Evolutionary conservation across 2,329 filamentous ascomycete genomes (phyloP), one percentile per base, ranked within the genome.

Genomic region (Arthrobotrys megalospora): DNA sequence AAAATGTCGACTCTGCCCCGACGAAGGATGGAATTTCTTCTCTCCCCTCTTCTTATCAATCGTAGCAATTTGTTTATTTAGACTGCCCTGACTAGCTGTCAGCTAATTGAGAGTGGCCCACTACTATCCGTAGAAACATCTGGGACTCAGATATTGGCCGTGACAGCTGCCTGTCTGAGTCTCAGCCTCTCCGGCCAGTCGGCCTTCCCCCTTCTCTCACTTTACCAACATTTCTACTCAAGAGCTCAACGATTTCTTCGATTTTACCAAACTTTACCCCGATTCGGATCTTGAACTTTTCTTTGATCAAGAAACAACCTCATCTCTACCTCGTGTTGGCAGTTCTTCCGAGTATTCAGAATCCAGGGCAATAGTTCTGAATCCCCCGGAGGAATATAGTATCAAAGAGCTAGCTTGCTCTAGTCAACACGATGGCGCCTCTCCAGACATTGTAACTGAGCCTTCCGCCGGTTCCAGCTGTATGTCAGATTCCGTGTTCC

Each of bases 381-480:
- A 53, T 36, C 50, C 8, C 12, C 28, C 14, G 50, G 50, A 19
- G 50, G 36, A 53, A 36, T 16, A 36, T 28, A n/a, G 34, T 28
- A 11, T 1, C 1, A 7, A 16, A 16, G 12, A 12, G 24, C 48
- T n/a, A 32, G 48, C 10, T 16, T 6, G 3, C 5, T 52, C 48
- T 52, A 32, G 48, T 7, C 50, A 16, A 16, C n/a, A 6, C 12
- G 6, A 53, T 53, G 28, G 16, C 14, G 36, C 36, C 7, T 6
- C 6, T 10, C 12, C 0, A 6, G 21, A 53, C 0, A 38, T 24
- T 41, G 52, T 58, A 58, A 41, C 52, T 58, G 52, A 21, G 34
- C 7, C 16, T 58, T 58, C 52, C 52, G 52, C 52, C 52, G 34
- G 52, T n/a, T 10, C 32, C 16, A 41, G 52, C 41, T 38, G 52